These are phyloP conservation scores for Bothriochloa decipiens DNA, from an alignment of 176 grass and related monocot species.

Conservation along the genomic window DNA sequence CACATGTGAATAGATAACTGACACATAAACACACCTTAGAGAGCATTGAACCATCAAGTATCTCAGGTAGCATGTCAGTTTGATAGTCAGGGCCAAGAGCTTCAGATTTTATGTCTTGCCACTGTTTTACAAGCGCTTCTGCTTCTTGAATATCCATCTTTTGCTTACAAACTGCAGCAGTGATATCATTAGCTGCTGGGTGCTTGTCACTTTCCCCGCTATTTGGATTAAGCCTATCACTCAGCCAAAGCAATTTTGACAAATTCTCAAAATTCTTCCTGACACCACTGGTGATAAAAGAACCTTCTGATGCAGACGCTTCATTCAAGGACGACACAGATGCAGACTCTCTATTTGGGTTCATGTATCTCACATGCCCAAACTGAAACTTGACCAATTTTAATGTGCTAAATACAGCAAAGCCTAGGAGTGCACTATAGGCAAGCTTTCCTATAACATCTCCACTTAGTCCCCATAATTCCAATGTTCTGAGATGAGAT, in stretches of 20 bases:
- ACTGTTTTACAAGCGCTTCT: slow-evolving; percentile 78
- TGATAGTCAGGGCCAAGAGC: slow-evolving; percentile 83
- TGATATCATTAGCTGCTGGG: neutral
- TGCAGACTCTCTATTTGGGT: slow-evolving; percentile 34
- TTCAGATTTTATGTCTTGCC: slow-evolving; percentile 93
- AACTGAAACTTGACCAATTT: slow-evolving; percentile 68
- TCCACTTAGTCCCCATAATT: slow-evolving; percentile 52
- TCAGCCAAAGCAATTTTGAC: slow-evolving; percentile 54
- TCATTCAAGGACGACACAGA: slow-evolving; percentile 40
- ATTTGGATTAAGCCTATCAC: slow-evolving; percentile 43
- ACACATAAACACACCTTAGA: slow-evolving; percentile 57
- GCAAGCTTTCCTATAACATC: slow-evolving; percentile 63
- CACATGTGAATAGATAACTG: neutral
- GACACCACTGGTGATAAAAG: slow-evolving; percentile 40
- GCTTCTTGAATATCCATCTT: slow-evolving; percentile 83
- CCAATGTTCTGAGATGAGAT: slow-evolving; percentile 58
- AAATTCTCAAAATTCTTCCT: slow-evolving; percentile 63
- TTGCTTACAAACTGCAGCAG: slow-evolving; percentile 36
- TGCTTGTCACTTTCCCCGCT: slow-evolving; percentile 41
- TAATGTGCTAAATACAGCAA: slow-evolving; percentile 64
- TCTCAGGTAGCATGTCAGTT: slow-evolving; percentile 60
- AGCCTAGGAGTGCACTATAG: slow-evolving; percentile 64
- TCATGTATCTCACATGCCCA: slow-evolving; percentile 39
- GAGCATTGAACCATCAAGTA: slow-evolving; percentile 88
- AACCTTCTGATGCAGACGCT: slow-evolving; percentile 37